Conservation (phyloP, 2,329 filamentous ascomycete species). For the Fusarium robinianum region DNA sequence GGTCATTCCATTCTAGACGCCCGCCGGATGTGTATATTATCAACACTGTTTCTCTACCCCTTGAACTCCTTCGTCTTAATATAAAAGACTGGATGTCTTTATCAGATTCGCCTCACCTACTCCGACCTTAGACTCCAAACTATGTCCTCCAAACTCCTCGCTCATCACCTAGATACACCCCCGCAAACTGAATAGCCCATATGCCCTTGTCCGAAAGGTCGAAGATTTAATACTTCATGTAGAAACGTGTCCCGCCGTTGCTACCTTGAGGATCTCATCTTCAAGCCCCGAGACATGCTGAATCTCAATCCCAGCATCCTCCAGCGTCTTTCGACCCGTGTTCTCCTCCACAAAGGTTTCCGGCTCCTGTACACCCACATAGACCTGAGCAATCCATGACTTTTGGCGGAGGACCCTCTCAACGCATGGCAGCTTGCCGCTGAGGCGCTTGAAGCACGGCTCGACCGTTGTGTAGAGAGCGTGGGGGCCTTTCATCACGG, state of each 20-base stretch:
- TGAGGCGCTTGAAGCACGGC: constrained; percentile 74
- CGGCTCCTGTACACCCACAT: constrained; percentile 86
- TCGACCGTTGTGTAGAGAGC: constrained; percentile 91
- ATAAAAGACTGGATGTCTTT: too few relatives aligned
- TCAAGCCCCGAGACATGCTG: constrained; percentile 76
- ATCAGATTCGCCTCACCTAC: too few relatives aligned
- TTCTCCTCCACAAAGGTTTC: constrained; percentile 88
- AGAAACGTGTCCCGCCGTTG: constrained; percentile 74
- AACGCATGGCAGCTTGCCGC: constrained; percentile 76
- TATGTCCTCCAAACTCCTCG: too few relatives aligned
- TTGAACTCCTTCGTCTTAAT: too few relatives aligned
- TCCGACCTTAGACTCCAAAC: too few relatives aligned
- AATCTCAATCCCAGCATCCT: constrained; percentile 73
- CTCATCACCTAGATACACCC: too few relatives aligned
- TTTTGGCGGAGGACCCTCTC: constrained; percentile 72
- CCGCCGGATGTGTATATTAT: too few relatives aligned
- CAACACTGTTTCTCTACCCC: too few relatives aligned
- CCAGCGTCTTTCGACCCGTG: constrained; percentile 70
- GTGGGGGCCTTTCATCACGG: constrained; percentile 40
- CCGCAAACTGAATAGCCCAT: too few relatives aligned
- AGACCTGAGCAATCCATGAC: constrained; percentile 73
- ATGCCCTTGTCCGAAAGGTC: too few relatives aligned
- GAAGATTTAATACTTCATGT: constrained; percentile 11
- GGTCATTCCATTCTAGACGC: too few relatives aligned
- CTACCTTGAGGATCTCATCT: constrained; percentile 77